These are phyloP conservation scores for Chimonanthus salicifolius DNA, from an alignment of 164 flowering plant genomes.

Conservation along the genomic window DNA sequence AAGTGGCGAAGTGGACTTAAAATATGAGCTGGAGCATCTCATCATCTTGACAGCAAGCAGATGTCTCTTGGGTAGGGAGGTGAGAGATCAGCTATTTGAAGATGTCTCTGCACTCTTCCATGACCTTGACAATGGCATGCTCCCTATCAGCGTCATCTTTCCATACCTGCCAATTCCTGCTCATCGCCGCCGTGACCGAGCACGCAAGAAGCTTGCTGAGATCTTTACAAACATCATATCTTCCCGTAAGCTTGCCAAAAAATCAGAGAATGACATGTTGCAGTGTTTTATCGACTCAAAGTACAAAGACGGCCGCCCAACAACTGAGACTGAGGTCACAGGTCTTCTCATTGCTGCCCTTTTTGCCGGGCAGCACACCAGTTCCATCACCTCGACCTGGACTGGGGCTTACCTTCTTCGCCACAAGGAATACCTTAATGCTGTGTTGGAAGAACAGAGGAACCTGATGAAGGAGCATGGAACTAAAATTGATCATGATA, in stretches of 20 bases:
- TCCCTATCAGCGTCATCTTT: constrained; percentile 85
- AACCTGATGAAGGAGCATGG: constrained; percentile 60
- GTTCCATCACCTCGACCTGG: constrained; percentile 94
- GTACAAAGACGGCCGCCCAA: constrained; percentile 90
- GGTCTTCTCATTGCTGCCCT: constrained; percentile 97
- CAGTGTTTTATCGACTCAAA: constrained; percentile 90
- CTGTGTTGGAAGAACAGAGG: constrained; percentile 75
- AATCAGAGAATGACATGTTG: constrained; percentile 76
- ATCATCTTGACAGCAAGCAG: constrained; percentile 95
- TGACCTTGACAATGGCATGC: constrained; percentile 97
- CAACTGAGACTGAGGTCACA: constrained; percentile 81
- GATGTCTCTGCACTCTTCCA: constrained; percentile 95
- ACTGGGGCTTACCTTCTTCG: constrained; percentile 87
- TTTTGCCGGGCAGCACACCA: constrained; percentile 97
- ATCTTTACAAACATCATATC: constrained; percentile 69
- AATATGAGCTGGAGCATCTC: constrained; percentile 86
- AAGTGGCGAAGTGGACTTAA: constrained; percentile 85
- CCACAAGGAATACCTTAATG: constrained; percentile 48
- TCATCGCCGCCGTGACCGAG: constrained; percentile 80
- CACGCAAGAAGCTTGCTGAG: constrained; percentile 72
- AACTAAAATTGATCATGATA: constrained; percentile 71
- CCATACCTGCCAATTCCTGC: constrained; percentile 95
- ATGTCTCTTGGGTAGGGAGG: constrained; percentile 88
- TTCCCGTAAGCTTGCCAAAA: constrained; percentile 59
- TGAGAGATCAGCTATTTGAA: constrained; percentile 82